Base-by-base conservation (phyloP, 75 land plant genomes). In the Sequoia sempervirens region DNA sequence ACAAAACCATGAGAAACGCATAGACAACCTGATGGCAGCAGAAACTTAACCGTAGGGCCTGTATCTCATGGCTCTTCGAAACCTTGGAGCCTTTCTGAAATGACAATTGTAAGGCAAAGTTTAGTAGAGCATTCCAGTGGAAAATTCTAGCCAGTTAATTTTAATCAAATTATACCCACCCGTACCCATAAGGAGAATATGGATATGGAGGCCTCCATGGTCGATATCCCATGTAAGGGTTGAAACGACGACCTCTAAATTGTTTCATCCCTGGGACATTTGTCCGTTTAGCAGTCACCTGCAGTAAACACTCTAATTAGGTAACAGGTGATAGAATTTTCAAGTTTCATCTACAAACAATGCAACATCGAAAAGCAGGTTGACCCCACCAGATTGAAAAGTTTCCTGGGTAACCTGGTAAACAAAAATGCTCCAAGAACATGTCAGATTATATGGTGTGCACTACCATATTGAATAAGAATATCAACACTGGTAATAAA, bases 231-330 rank as follows among this genome's bases (percentile, higher is more conserved):
- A 87, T 84, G 82, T 87, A 92, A 12, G 95, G 93, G 79, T 88
- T 85, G 85, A 85, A 92, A 5, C 93, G 91, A n/a, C 95, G 85
- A 28, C 91, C 87, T 70, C 93, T 89, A 68, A 72, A 93, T 66
- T 86, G 90, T 86, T 94, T 94, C 96, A 94, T 91, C 28, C 96
- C 96, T 30, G 96, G 96, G 40, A 94, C 92, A 85, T 94, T 94
- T 37, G 96, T 94, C 73, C 96, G 83, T 69, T 94, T 94, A 10
- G 92, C 92, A 26, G 80, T 78, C 46, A 78, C 80, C 80, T 78
- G 80, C 46, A 45, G 45, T 47, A 78, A 12, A 78, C 80, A 41
- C 20, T 13, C 41, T 20, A 41, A 75, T 41, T 43, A n/a, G 46
- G 80, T 3, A 11, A 45, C 50, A 43, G 30, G 5, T n/a, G 30